Evolutionary conservation across 225 moss, liverwort and hornwort genomes (phyloP).

Genomic region (Sphagnum tenellum): DNA sequence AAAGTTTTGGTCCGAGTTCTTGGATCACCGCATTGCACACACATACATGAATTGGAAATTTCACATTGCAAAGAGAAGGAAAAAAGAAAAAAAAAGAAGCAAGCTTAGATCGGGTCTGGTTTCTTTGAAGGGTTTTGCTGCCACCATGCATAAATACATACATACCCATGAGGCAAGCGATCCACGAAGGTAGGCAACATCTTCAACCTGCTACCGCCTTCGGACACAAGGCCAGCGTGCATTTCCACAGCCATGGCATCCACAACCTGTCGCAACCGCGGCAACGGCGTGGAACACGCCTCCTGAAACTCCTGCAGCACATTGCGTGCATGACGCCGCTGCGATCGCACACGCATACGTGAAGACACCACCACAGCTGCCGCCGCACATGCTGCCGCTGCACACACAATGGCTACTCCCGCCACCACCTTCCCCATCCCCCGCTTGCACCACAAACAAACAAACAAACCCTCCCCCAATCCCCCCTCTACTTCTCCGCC

Average conservation of each 20-base stretch:
- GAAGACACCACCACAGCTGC: slow-evolving; percentile 41
- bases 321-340: slow-evolving; percentile 25
- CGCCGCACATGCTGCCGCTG: slow-evolving; percentile 39
- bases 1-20: too few relatives aligned
- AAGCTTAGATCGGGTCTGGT: too few relatives aligned
- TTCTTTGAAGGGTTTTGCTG: too few relatives aligned
- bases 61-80: too few relatives aligned
- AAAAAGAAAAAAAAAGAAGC: too few relatives aligned
- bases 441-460: not conserved
- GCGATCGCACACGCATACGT: slow-evolving; percentile 39
- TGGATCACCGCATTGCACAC: too few relatives aligned
- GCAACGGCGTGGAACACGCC: slow-evolving; percentile 37
- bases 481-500: not conserved
- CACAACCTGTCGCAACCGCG: slow-evolving; percentile 40
- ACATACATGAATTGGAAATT: too few relatives aligned
- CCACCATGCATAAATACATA: too few relatives aligned
- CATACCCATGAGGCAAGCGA: slow-evolving; percentile 42
- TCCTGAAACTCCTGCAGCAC: slow-evolving; percentile 48
- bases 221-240: slow-evolving; percentile 55
- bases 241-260: slow-evolving; percentile 69
- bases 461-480: not conserved
- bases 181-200: slow-evolving; percentile 78
- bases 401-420: slow-evolving; percentile 31
- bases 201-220: slow-evolving; percentile 55
- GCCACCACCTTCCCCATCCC: slow-evolving; percentile 27